Conservation (phyloP, 495 filamentous ascomycete species). For the Annulohypoxylon nitens region DNA sequence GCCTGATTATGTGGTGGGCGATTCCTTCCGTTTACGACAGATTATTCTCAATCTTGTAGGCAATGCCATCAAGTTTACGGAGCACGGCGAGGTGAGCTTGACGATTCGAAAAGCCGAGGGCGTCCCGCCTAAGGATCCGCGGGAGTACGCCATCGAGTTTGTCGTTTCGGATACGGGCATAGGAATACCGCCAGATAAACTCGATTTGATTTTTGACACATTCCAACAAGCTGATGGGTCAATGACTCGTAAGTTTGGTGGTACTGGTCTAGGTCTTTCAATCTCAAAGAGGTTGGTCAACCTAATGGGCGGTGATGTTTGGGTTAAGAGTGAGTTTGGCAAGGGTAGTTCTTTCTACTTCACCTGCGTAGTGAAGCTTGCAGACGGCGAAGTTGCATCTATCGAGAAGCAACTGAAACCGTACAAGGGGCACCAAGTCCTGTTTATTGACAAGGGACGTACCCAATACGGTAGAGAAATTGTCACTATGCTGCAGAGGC, state of each 20-base stretch:
- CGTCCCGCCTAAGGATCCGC: conserved; percentile 67
- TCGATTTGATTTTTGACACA: conserved; percentile 98
- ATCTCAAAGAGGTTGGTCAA: conserved; percentile 97
- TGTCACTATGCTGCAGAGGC: conserved; percentile 78
- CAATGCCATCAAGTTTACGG: conserved; percentile 96
- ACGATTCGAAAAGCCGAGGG: conserved; percentile 84
- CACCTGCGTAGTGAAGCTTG: conserved; percentile 92
- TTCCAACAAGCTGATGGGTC: conserved; percentile 99
- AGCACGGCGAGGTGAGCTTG: conserved; percentile 95
- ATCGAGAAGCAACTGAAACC: conserved; percentile 88
- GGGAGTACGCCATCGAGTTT: conserved; percentile 96
- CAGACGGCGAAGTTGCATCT: conserved; percentile 81
- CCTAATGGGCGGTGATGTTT: conserved; percentile 97
- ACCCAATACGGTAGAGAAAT: conserved; percentile 85
- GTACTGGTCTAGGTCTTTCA: conserved; percentile 93
- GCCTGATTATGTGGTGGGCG: conserved; percentile 95
- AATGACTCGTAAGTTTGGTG: conserved; percentile 96
- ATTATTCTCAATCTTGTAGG: conserved; percentile 89
- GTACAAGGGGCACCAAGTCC: conserved; percentile 91
- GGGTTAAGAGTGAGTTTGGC: conserved; percentile 95
- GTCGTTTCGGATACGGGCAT: conserved; percentile 98
- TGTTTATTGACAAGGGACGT: conserved; percentile 95
- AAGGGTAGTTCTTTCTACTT: conserved; percentile 97
- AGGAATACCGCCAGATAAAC: conserved; percentile 94
- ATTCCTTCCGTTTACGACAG: conserved; percentile 96